Evolutionary conservation across 306 rosid species (phyloP).

Genomic region (Cucurbita maxima): DNA sequence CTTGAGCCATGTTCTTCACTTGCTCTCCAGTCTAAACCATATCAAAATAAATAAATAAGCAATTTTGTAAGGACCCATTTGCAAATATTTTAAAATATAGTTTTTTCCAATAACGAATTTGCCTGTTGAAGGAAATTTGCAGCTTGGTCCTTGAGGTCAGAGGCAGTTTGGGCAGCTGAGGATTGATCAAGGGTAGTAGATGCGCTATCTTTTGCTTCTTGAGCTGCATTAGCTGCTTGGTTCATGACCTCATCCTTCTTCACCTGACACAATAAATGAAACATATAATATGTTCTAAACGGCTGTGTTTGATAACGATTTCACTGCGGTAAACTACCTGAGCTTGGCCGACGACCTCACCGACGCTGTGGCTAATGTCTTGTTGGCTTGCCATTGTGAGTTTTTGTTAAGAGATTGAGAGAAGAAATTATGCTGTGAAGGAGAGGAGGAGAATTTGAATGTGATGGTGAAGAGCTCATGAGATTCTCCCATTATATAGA

Average conservation of each 20-base stretch:
- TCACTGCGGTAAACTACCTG: slow-evolving; percentile 5
- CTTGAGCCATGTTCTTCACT: slow-evolving; percentile 34
- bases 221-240: slow-evolving; percentile 5
- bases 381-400: slow-evolving; percentile 25
- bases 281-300: not conserved
- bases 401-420: not conserved
- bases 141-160: slow-evolving; percentile 26
- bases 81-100: no score
- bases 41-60: not conserved
- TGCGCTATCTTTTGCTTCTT: slow-evolving; percentile 6
- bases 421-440: not conserved
- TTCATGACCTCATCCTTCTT: slow-evolving; percentile 20
- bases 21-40: slow-evolving; percentile 30
- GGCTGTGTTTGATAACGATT: not conserved
- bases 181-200: not conserved
- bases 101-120: not conserved
- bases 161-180: slow-evolving; percentile 3
- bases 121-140: slow-evolving; percentile 39
- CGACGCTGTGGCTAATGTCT: slow-evolving; percentile 4
- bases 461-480: not conserved
- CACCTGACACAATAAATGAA: not conserved
- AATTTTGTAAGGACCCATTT: not conserved
- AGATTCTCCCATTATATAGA: not conserved
- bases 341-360: slow-evolving; percentile 18
- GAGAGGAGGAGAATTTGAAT: no score